Evolutionary conservation across 345 rosid genomes (phyloP), one percentile per base, ranked within the genome.

Genomic region (Noccaea caerulescens): DNA sequence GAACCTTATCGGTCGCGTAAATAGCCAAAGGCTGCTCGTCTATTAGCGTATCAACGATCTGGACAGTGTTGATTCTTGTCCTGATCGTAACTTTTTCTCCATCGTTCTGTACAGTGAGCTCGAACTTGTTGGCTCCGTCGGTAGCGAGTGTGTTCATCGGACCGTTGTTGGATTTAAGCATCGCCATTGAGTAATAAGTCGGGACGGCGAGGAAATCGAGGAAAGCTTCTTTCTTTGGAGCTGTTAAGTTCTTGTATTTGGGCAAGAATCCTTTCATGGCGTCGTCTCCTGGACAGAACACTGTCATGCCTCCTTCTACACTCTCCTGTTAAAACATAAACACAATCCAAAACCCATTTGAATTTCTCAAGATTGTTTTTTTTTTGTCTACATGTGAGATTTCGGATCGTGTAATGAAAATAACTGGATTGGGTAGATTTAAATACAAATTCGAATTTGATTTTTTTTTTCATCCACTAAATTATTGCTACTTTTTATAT

Each of bases 71-170:
- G 66, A 87, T 50, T 63, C 82, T 90, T 49, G 96, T 85, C 88
- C 78, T 86, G 37, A 95, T 72, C 3, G 98, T 87, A 72, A 95
- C 84, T 6, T 84, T 73, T 32, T 86, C 85, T 7, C 96, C 96
- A 6, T 89, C 88, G 57, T 91, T 92, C 73, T 95, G 99, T 13
- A 95, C 93, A 0, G 87, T 90, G 72, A 95, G 79, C 75, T 86
- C 96, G 10, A 79, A 95, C 80, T 88, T 88, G 60, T 66, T 84
- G 2, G 91, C 85, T 34, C 98, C 97, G 10, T 90, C 88, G 1
- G 99, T 95, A 11, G 98, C 97, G 5, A 95, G 76, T 4, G 99
- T 90, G 97, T 88, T 95, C 93, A 82, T 90, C 8, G 79, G 65
- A 8, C 99, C 98, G 10, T 92, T 91, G 85, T 85, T 88, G 80